Base-by-base conservation (phyloP, 495 filamentous ascomycete genomes). In the Lophiotrema nucula region DNA sequence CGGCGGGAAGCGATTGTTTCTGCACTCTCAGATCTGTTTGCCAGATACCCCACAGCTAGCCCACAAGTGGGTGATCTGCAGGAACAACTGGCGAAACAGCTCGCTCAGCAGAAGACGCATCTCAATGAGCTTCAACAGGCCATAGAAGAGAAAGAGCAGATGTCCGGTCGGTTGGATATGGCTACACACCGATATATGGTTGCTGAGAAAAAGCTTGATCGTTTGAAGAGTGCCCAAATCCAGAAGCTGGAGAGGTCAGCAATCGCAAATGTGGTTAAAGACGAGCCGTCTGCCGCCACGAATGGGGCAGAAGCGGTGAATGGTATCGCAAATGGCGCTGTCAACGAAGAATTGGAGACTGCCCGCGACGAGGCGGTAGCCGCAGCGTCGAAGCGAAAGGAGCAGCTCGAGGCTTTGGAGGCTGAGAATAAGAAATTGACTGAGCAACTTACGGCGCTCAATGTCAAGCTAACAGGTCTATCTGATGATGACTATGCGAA, bases 401-500 rank as follows among this genome's bases (percentile, higher is more conserved):
- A 90, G 64, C 95, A 97, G 61, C 63, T 97, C 3, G 87, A 90
- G 48, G 78, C 84, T 44, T 74, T 91, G 31, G 80, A 92, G 63
- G 74, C 80, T 4, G 90, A 96, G 54, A 95, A 96, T 67, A 87
- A 88, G 59, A 82, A 77, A 25, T 72, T 97, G 27, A 84, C 87
- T 16, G 82, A 88, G 51, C 84, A 95, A 59, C 81, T 96, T 24
- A 95, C 89, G 13, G 81, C 84, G 16, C 68, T 86, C 27, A 84
- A 77, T 38, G 74, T 80, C 43, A 85, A 85, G 72, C 73, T 79
- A 47, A 82, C 88, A 1, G 85, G 81, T 53, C 76, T 93, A 35
- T 86, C 88, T 0, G 92, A 98, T 65, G 93, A 98, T 49, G 93
- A 98, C 65, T 97, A 95, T 69, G 85, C 89, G 38, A 82, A 88